Conservation (phyloP, 345 rosid species). For the Microthlaspi erraticum region DNA sequence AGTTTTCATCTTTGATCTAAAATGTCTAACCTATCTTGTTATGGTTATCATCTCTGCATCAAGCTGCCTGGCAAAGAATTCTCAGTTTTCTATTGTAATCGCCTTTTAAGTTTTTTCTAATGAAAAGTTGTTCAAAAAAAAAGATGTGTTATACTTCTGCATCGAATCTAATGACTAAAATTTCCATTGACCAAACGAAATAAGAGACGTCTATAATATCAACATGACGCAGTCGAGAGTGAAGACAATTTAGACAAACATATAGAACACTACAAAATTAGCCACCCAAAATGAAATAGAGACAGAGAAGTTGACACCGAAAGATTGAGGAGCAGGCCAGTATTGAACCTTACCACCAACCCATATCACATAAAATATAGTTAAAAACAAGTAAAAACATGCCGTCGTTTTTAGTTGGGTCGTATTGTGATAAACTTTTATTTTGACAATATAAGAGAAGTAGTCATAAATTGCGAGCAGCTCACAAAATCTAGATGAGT, state of each 20-base stretch:
- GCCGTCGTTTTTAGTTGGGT: constrained; percentile 3
- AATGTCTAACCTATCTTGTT: too few relatives aligned
- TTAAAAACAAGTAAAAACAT: constrained; percentile 18
- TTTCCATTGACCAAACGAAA: constrained; percentile 33
- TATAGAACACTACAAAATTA: constrained; percentile 3
- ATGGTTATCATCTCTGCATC: too few relatives aligned
- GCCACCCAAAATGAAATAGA: constrained; percentile 16
- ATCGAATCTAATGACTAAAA: constrained; percentile 14
- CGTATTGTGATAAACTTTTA: constrained; percentile 8
- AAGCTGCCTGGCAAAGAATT: too few relatives aligned
- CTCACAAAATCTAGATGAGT: constrained; percentile 25
- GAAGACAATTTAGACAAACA: constrained; percentile 20
- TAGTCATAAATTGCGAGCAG: constrained; percentile 45
- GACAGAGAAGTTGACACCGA: constrained; percentile 16
- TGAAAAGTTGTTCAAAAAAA: too few relatives aligned
- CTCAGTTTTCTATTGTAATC: too few relatives aligned
- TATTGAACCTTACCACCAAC: constrained; percentile 24
- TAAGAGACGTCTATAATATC: constrained; percentile 6
- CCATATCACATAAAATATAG: constrained; percentile 13
- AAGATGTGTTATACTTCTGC: constrained; percentile 13
- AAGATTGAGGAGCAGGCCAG: constrained; percentile 16
- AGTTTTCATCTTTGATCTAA: too few relatives aligned
- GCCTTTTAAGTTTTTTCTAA: too few relatives aligned
- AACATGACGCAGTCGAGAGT: constrained; percentile 28
- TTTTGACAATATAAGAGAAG: not conserved